phyloP scores from a whole-genome alignment of 164 flowering plant genomes.

The Vitis rotundifolia region DNA sequence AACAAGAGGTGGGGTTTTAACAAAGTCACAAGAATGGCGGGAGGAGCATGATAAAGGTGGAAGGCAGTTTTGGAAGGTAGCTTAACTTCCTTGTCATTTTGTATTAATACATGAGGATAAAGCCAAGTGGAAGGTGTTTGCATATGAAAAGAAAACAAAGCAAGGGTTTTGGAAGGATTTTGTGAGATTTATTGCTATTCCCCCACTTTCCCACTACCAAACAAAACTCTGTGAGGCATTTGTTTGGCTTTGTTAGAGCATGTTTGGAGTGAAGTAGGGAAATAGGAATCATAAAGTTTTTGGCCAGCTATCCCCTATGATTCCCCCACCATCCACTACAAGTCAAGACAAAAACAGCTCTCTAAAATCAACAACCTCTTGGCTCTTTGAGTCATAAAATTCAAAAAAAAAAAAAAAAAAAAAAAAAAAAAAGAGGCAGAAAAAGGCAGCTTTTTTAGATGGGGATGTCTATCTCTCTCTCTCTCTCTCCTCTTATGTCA shows the following conservation, averaged over 20 bases:
- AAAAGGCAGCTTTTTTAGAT: too few species aligned
- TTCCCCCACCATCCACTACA: constrained; percentile 32
- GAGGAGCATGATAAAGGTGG: constrained; percentile 28
- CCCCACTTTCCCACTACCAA: constrained; percentile 32
- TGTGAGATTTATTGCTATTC: constrained; percentile 29
- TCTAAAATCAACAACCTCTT: too few species aligned
- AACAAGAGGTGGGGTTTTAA: not conserved
- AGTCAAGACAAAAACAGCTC: not conserved
- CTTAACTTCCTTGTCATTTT: constrained; percentile 35
- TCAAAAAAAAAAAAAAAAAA: too few species aligned
- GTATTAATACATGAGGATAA: constrained; percentile 33
- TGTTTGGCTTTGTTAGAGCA: constrained; percentile 56
- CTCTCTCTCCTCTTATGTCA: too few species aligned
- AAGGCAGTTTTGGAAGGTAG: constrained; percentile 32
- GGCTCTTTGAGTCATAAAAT: too few species aligned
- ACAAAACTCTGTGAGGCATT: constrained; percentile 32
- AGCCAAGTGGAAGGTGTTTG: constrained; percentile 36
- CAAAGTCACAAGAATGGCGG: constrained; percentile 3
- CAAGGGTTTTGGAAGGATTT: constrained; percentile 33
- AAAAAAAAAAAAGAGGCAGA: too few species aligned
- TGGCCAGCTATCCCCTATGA: constrained; percentile 14
- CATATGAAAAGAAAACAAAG: constrained; percentile 33
- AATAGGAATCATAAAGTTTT: constrained; percentile 24
- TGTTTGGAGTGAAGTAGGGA: constrained; percentile 43
- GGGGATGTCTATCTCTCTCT: too few species aligned